Base-by-base conservation (phyloP, 352 stramenopile species). In the Pseudoperonospora humuli region DNA sequence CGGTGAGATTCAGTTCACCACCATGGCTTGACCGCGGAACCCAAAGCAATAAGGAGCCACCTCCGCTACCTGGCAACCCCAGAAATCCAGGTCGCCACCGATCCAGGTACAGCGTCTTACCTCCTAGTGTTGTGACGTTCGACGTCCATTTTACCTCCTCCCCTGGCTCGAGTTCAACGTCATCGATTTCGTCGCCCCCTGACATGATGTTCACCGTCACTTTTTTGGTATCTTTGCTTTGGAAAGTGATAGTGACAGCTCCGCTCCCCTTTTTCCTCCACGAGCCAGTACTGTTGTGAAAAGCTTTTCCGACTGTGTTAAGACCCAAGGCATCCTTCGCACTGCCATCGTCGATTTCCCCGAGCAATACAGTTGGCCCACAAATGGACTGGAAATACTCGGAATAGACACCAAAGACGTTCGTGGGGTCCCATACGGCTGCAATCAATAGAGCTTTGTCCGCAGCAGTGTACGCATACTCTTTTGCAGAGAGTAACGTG, bases 91-190 rank as follows among this genome's bases (percentile, higher is more conserved):
- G 53, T 8, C 76, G 73, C 69, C 71, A 86, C 7, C 74, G 76
- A 37, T 84, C 71, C 48, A 86, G 21, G 54, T 85, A 89, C 32
- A 86, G 18, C 11, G 76, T 86, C 53, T 81, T 86, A 34, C 73
- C 66, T 4, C 66, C 50, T 20, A 78, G 55, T 0, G 29, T 34
- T 4, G 46, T 39, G 11, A 76, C 49, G 3, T 39, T 67, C 13
- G 63, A 67, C 6, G 24, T 63, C 70, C 70, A 82, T 9, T 39
- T 33, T 11, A 49, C 61, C 1, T 8, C 64, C 6, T 23, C 18
- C 1, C 70, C 70, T 10, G 54, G 57, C 18, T 61, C 39, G 11
- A 82, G 39, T 0, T 56, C 31, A 0, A 83, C 61, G 7, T 79
- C 45, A 18, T 57, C 53, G 19, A 75, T 57, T 25, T 67, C 60